Evolutionary conservation across 306 rosid species (phyloP).

Genomic region (Fragaria ananassa): DNA sequence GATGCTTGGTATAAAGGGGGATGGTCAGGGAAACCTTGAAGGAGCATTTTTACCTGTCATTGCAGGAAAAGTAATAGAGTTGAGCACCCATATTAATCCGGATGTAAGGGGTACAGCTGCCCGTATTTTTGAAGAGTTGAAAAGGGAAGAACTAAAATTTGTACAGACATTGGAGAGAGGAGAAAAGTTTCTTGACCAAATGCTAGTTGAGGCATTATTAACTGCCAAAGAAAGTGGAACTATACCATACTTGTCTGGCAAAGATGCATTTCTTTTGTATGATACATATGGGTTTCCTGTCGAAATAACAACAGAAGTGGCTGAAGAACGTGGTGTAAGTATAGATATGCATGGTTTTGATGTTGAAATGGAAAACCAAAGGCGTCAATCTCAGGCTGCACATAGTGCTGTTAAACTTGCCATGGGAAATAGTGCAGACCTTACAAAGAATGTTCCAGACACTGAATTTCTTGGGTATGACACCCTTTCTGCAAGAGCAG

Average conservation of each 20-base stretch:
- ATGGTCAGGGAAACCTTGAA: conserved; percentile 73
- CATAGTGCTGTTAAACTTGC: conserved; percentile 73
- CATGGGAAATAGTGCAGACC: conserved; percentile 59
- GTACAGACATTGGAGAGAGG: conserved; percentile 93
- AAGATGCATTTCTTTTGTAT: conserved; percentile 88
- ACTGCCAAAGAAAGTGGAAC: conserved; percentile 54
- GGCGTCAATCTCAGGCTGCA: conserved; percentile 98
- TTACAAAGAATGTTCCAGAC: conserved; percentile 58
- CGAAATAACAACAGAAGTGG: conserved; percentile 91
- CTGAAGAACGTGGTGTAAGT: conserved; percentile 80
- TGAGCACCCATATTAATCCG: conserved; percentile 60
- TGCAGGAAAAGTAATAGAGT: conserved; percentile 75
- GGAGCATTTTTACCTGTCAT: conserved; percentile 84
- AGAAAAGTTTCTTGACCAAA: conserved; percentile 81
- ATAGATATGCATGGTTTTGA: conserved; percentile 77
- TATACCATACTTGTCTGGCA: conserved; percentile 74
- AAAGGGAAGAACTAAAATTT: conserved; percentile 93
- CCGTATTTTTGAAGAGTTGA: conserved; percentile 74
- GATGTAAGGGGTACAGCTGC: conserved; percentile 63
- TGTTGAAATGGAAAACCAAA: conserved; percentile 90
- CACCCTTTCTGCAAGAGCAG: conserved; percentile 66
- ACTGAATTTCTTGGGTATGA: conserved; percentile 93
- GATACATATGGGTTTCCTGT: conserved; percentile 89
- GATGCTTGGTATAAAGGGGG: conserved; percentile 88
- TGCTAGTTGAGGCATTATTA: conserved; percentile 62